Evolutionary conservation across 1,284 basidiomycete species (phyloP), one percentile per base, ranked within the genome.

Genomic region (Anthracocystis walkeri): DNA sequence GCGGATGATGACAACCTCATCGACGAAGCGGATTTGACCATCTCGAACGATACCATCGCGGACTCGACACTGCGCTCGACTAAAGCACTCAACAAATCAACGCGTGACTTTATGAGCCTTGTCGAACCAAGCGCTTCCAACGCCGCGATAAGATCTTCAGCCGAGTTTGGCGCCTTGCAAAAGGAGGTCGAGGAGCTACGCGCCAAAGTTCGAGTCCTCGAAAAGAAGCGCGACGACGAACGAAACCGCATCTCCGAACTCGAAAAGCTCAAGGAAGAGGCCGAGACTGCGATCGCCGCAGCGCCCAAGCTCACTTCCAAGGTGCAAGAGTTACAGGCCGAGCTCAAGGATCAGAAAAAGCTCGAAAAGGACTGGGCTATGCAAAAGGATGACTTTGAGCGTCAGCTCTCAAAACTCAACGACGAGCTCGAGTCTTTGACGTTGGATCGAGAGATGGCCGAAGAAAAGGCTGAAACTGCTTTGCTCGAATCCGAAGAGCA

Each of bases 371-470:
- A 82, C 33, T 81, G 79, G 77, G 62, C 58, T 4, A 60, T 65
- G 45, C 64, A 79, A 49, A 69, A 58, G 40, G 75, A 81, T 48
- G 66, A 75, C 48, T 77, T 73, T 54, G 69, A 70, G 35, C 65
- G 85, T 18, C 88, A 90, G 42, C 87, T 91, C 2, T 84, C 90
- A 7, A 94, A 96, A 79, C 85, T 91, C 2, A 90, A 92, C 60
- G 95, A 97, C 77, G 93, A 95, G 84, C 87, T 98, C 40, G 97
- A 99, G 87, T 94, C 98, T 90, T 89, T 91, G 3, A 93, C 94
- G 88, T 87, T 99, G 73, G 97, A 99, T 85, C 94, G 95, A 85
- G 97, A 99, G 85, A 91, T 99, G 57, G 96, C 96, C 0, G 97
- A 99, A 85, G 96, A 98, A 85, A 90, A 91, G 75, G 91, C 93